phyloP scores from a whole-genome alignment of 2,329 filamentous ascomycete genomes.

The Daldinia sp. region DNA sequence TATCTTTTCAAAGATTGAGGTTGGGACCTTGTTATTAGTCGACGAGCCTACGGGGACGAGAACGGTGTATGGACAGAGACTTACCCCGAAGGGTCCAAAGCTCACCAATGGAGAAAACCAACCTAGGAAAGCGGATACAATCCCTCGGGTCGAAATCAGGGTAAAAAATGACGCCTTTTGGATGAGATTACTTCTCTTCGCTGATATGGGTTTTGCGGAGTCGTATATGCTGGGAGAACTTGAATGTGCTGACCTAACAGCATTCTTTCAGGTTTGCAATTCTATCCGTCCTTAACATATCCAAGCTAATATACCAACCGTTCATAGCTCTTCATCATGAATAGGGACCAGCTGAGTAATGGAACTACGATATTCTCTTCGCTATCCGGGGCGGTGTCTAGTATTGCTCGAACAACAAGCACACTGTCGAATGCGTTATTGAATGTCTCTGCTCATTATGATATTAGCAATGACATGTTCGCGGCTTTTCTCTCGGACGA shows the following conservation, averaged over 20 bases:
- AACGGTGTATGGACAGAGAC: conserved; percentile 56
- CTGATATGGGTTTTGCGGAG: conserved; percentile 79
- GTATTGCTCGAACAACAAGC: conserved; percentile 65
- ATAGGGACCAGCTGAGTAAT: conserved; percentile 70
- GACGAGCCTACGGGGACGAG: conserved; percentile 56
- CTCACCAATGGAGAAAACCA: conserved; percentile 49
- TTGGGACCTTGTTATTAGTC: conserved; percentile 57
- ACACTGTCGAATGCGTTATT: conserved; percentile 66
- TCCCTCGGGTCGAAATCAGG: conserved; percentile 61
- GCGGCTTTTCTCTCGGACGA: conserved; percentile 76
- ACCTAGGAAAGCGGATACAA: conserved; percentile 45
- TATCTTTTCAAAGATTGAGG: conserved; percentile 56
- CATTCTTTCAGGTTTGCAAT: conserved; percentile 68
- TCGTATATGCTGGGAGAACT: conserved; percentile 78
- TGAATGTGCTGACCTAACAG: conserved; percentile 70
- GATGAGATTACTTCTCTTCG: conserved; percentile 73
- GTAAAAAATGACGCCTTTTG: conserved; percentile 74
- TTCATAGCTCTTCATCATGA: conserved; percentile 73
- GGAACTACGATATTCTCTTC: conserved; percentile 69
- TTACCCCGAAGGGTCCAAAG: conserved; percentile 49
- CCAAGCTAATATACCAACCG: conserved; percentile 32
- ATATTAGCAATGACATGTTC: conserved; percentile 80
- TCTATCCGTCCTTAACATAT: neutral
- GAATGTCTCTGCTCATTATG: conserved; percentile 77
- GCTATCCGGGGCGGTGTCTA: conserved; percentile 64